A percentile compares a stretch with the other conserved stretches of the same genome.
phyloP scores from a whole-genome alignment of 202 grass and related monocot genomes.

The Carex arenaria region DNA sequence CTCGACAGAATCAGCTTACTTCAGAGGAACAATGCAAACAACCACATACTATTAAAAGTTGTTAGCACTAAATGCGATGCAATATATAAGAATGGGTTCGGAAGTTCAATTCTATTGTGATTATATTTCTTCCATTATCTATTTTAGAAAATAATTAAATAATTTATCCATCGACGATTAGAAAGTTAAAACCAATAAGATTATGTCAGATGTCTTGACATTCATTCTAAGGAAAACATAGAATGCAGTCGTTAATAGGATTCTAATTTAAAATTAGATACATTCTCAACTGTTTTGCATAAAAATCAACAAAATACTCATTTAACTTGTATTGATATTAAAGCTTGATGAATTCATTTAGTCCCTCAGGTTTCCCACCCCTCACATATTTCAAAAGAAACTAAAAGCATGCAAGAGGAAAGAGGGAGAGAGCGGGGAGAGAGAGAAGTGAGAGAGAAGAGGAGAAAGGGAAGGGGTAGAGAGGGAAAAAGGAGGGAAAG shows the following conservation, averaged over 20 bases:
- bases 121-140: not conserved
- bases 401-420: slow-evolving; percentile 16
- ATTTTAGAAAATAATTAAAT: not conserved
- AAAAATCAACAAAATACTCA: not conserved
- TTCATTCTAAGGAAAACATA: not conserved
- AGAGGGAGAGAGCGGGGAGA: slow-evolving; percentile 34
- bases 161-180: not conserved
- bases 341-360: slow-evolving; percentile 1
- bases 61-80: not conserved
- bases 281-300: not conserved
- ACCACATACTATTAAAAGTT: not conserved
- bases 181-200: slow-evolving; percentile 7
- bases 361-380: not conserved
- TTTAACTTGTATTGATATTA: not conserved
- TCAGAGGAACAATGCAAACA: not conserved
- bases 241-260: not conserved
- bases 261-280: not conserved
- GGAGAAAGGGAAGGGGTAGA: slow-evolving; percentile 19
- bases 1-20: not conserved
- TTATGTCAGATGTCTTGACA: not conserved
- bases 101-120: not conserved
- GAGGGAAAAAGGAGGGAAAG: slow-evolving; percentile 60
- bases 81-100: not conserved
- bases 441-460: slow-evolving; percentile 24
- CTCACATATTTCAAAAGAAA: not conserved